Evolutionary conservation across 2,329 filamentous ascomycete species (phyloP), one percentile per base, ranked within the genome.

Genomic region (Ophiostoma piceae): DNA sequence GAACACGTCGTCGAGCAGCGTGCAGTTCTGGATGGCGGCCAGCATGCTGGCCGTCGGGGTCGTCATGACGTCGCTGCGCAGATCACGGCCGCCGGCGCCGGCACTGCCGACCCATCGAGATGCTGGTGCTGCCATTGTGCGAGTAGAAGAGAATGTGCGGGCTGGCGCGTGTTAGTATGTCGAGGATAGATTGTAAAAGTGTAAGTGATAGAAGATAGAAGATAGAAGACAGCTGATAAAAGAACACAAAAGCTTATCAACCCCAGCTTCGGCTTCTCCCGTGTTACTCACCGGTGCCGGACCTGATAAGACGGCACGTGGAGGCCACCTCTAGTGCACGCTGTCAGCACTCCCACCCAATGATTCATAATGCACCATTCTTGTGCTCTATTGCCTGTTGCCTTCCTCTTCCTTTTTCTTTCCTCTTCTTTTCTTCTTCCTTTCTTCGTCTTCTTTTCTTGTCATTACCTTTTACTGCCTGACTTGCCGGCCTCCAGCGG

Each of bases 1-100:
- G 77, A 90, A 92, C 74, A 96, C 92, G 78, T 97, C 94, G 79
- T 97, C 94, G 22, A 90, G 83, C 41, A 97, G 86, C 0, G 90
- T 90, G 73, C 89, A 90, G 67, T 87, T 83, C 74, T 87, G 83
- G 73, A 97, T 90, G 19, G 94, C 92, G 64, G 85, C 82, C 51
- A 97, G 87, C 94, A 97, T 97, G 3, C 89, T 87, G 0, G 86
- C 78, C 0, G 91, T 95, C 0, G 92, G 92, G 1, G 89, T 91
- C 3, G 92, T 96, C 79, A 84, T 81, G 32, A 81, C 81, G 75
- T 86, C 84, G 72, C 77, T 79, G 66, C 77, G 75, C 66, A 79
- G 74, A 64, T 79, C 77, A 47, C 70, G 67, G n/a, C 75, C 76
- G 26, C 74, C 77, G 2, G 77, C 75, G 29, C 77, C 77, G 67